Evolutionary conservation across 768 basidiomycete genomes (phyloP).

Genomic region (Mrakia hoshinonis): DNA sequence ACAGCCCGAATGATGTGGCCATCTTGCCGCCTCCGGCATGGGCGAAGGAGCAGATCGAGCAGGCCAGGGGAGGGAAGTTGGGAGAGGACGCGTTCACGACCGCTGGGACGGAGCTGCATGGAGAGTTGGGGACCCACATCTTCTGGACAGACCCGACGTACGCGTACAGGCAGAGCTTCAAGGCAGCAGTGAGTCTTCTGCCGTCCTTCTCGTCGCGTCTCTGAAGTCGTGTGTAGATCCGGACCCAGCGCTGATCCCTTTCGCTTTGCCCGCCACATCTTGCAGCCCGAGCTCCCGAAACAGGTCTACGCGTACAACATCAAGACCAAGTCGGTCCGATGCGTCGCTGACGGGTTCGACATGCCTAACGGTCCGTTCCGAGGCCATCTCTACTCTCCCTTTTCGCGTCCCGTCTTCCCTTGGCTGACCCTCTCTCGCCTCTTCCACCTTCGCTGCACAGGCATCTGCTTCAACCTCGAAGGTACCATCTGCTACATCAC

Average conservation of each 20-base stretch:
- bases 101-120: background rate
- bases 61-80: background rate
- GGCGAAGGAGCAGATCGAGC: background rate
- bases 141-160: constrained; percentile 13
- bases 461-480: constrained; percentile 18
- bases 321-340: background rate
- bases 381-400: no score
- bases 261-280: background rate
- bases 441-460: no score
- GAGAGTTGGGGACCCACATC: background rate
- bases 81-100: background rate
- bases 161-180: background rate
- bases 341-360: constrained; percentile 15
- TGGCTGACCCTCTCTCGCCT: no score
- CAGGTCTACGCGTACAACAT: constrained; percentile 9
- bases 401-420: no score
- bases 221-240: background rate
- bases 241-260: background rate
- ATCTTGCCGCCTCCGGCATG: background rate
- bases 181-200: background rate
- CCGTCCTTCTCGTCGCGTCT: background rate
- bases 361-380: background rate
- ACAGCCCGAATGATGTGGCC: constrained; percentile 4
- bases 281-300: constrained; percentile 4
- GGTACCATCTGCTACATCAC: constrained; percentile 14